Base-by-base conservation (phyloP, 192 early-diverging fungal genomes). In the Backusella macrospora region DNA sequence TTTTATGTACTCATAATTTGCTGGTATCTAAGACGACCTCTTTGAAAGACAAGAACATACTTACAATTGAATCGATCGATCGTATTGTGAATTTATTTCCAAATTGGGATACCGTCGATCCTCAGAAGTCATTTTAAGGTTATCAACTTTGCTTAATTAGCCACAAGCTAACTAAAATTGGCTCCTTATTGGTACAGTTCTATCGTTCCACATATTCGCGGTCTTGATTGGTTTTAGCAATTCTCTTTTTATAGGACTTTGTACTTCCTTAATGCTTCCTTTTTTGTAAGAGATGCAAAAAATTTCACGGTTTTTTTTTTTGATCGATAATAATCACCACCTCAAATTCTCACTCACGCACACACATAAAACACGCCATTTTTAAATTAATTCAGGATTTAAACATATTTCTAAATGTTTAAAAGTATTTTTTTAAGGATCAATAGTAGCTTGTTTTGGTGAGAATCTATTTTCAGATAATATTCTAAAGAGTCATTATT, bases 11-110 rank as follows among this genome's bases (percentile, higher is more conserved):
- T 8, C 23, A 34, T 8, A 18, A 21, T 9, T 23, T n/a, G 23
- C 23, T 23, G 18, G n/a, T 23, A 55, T 55, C 6, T 0, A 55
- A 55, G 23, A 9, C 52, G 23, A 55, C n/a, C 23, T 55, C 52
- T 55, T 55, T 55, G 23, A 23, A 12, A 23, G 23, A 1, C 23
- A 55, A n/a, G 52, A 55, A 12, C 9, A 55, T 23, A 55, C 0
- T 55, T 55, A 26, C 52, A 39, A 65, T 40, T 40, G 64, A 42
- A 65, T 40, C 39, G 64, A 65, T 65, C 64, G 64, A 65, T 65
- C 64, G 39, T 40, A 21, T 52, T 34, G 29, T 34, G 29, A 34
- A 34, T 65, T 38, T 8, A 18, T 65, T 65, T 55, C 49, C 49
- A 55, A 23, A 55, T 55, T 12, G 9, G 49, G 49, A 55, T 18